These are phyloP conservation scores for Fusarium proliferatum DNA, from an alignment of 2,329 filamentous ascomycete genomes.

Conservation along the genomic window DNA sequence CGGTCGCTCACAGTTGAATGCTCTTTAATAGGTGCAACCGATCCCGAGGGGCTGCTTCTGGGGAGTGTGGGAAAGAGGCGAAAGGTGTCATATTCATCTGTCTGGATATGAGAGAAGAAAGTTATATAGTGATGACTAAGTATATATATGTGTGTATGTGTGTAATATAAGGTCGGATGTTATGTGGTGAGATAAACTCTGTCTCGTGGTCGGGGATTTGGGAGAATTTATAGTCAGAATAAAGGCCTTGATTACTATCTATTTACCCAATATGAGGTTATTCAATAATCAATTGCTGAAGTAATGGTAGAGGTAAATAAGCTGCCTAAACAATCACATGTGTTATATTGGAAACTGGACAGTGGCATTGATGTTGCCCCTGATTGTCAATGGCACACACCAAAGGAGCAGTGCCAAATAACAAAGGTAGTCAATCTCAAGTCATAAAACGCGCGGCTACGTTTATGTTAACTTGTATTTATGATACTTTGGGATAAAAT, in stretches of 20 bases:
- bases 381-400: not conserved
- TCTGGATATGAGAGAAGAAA: accelerated
- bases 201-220: not conserved
- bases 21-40: not conserved
- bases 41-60: not conserved
- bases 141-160: accelerated
- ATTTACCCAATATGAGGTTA: not conserved
- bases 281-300: not conserved
- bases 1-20: too few relatives aligned
- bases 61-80: not conserved
- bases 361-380: not conserved
- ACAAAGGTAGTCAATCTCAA: not conserved
- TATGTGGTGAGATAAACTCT: not conserved
- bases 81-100: not conserved
- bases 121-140: too few relatives aligned
- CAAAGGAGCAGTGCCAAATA: not conserved
- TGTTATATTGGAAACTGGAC: not conserved
- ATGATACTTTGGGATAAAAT: too few relatives aligned
- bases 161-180: not conserved
- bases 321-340: not conserved
- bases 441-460: not conserved
- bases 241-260: not conserved
- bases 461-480: not conserved
- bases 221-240: not conserved
- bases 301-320: accelerated